These are phyloP conservation scores for Hanseniaspora pseudoguilliermondii DNA, from an alignment of 805 yeast genomes.

Conservation along the genomic window DNA sequence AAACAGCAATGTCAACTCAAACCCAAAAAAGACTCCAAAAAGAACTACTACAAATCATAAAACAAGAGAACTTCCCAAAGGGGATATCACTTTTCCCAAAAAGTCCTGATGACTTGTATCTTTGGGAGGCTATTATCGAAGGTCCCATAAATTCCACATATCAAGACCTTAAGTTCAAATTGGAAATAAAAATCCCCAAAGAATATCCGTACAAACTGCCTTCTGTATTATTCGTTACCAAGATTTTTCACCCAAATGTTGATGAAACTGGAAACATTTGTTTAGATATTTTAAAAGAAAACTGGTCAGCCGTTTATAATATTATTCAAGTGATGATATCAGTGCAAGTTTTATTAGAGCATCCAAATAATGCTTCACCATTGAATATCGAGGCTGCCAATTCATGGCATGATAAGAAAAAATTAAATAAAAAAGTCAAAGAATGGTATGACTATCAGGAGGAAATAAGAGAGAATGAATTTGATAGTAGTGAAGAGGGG, in stretches of 20 bases:
- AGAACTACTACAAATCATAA: constrained; percentile 37
- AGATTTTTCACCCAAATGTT: constrained; percentile 56
- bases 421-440: constrained; percentile 22
- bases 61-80: constrained; percentile 35
- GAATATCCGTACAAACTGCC: constrained; percentile 52
- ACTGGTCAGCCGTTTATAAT: constrained; percentile 53
- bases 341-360: constrained; percentile 47
- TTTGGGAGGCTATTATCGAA: constrained; percentile 46
- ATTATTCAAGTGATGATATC: constrained; percentile 49
- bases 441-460: constrained; percentile 17
- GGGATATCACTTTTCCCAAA: constrained; percentile 46
- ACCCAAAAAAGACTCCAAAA: constrained; percentile 32
- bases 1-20: not conserved
- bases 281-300: constrained; percentile 48
- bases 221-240: constrained; percentile 40
- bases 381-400: constrained; percentile 47
- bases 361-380: constrained; percentile 48
- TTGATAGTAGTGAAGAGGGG: not conserved
- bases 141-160: constrained; percentile 50
- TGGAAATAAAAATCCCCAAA: constrained; percentile 38
- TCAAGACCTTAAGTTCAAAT: constrained; percentile 40
- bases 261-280: constrained; percentile 55
- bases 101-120: constrained; percentile 38
- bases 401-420: constrained; percentile 37
- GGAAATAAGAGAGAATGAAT: constrained; percentile 12